Base-by-base conservation (phyloP, 805 yeast genomes). In the Candida multigemmis region DNA sequence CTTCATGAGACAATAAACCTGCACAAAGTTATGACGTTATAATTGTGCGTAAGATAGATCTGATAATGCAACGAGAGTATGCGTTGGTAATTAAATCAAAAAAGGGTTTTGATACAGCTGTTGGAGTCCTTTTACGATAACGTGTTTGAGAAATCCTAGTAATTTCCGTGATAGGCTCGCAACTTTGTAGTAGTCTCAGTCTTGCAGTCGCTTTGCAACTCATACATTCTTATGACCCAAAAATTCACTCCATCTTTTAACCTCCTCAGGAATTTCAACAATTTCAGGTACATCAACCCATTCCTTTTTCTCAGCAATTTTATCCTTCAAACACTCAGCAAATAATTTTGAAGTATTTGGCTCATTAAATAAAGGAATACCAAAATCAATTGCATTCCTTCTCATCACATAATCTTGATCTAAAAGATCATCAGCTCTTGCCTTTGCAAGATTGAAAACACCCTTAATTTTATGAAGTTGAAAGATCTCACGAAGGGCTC, bases 361-460 rank as follows among this genome's bases (percentile, higher is more conserved):
- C 65, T 91, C 99, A 52, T 89, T 91, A 68, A 91, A 89, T 50
- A 91, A 67, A 22, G 98, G 96, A 47, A 89, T 79, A 34, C 83
- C 97, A 53, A 91, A 91, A 56, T 91, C 99, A 61, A 91, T 93
- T 25, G 99, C 97, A 55, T 91, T 91, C 67, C 99, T 80, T 68
- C 99, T 80, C 98, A 91, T 91, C 32, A 89, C 78, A 56, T 91
- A 91, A 60, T 91, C 96, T 56, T 81, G 79, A 49, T 91, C 96
- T 38, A 73, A 56, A 38, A 84, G 68, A 38, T 71, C 62, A 46
- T 83, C 93, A 23, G 97, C 99, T 53, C 96, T 75, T 22, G 83
- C 80, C 42, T 68, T 68, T 29, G 98, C 96, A 47, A 91, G 71
- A 63, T 91, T 91, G 72, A 89, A 77, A 11, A 91, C 98, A 37